These are phyloP conservation scores for Phytophthora tubulina DNA, from an alignment of 352 stramenopile species.

Conservation along the genomic window DNA sequence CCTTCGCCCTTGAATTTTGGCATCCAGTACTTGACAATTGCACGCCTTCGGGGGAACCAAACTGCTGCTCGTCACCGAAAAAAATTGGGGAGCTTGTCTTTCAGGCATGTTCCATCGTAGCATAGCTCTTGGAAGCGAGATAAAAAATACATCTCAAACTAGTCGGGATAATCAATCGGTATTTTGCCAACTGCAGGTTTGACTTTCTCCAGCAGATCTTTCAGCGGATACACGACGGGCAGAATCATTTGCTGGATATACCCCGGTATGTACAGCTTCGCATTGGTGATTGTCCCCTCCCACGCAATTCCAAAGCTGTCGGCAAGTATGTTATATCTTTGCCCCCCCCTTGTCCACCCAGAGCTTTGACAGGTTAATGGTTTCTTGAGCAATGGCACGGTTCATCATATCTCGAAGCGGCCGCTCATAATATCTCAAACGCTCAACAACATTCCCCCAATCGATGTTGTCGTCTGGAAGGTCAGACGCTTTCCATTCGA, in stretches of 20 bases:
- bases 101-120: background rate
- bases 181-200: background rate
- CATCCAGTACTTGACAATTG: background rate
- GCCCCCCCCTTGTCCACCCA: background rate
- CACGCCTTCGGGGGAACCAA: background rate
- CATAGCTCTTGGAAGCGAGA: background rate
- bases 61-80: background rate
- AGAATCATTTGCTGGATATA: background rate
- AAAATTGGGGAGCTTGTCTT: background rate
- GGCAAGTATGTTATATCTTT: background rate
- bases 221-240: background rate
- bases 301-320: conserved; percentile 10
- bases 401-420: background rate
- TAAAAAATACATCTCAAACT: background rate
- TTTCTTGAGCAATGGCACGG: background rate
- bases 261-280: conserved; percentile 1
- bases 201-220: background rate
- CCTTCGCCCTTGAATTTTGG: background rate
- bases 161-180: background rate
- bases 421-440: background rate
- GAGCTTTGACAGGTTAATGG: background rate
- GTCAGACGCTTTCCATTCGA: background rate
- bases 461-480: background rate
- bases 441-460: background rate
- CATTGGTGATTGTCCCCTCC: background rate